These are phyloP conservation scores for Penicillium coffeae DNA, from an alignment of 495 filamentous ascomycete genomes.

Conservation along the genomic window DNA sequence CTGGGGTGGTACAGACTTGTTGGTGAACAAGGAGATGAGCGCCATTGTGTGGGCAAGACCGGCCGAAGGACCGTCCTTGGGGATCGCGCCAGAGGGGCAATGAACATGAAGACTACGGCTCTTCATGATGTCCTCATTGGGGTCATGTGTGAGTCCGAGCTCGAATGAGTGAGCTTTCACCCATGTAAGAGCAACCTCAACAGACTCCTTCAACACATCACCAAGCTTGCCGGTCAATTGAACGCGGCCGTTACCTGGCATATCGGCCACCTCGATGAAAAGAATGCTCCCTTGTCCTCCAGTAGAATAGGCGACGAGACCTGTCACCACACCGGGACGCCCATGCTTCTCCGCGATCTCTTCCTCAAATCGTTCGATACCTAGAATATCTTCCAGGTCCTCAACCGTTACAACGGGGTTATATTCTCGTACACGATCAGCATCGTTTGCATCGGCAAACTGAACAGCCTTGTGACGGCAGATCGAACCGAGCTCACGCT, in stretches of 20 bases:
- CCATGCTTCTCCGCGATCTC: constrained; percentile 88
- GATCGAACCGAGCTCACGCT: constrained; percentile 91
- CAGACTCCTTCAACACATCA: constrained; percentile 94
- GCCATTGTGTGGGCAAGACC: constrained; percentile 93
- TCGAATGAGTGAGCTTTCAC: constrained; percentile 95
- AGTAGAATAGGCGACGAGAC: constrained; percentile 91
- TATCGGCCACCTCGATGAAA: constrained; percentile 97
- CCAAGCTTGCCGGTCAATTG: constrained; percentile 99
- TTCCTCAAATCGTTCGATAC: constrained; percentile 91
- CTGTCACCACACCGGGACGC: constrained; percentile 92
- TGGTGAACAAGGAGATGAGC: constrained; percentile 85
- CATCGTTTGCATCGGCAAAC: constrained; percentile 83
- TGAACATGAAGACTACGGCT: constrained; percentile 93
- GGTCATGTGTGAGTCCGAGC: constrained; percentile 75
- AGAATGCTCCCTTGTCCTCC: constrained; percentile 94
- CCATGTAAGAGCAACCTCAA: constrained; percentile 94
- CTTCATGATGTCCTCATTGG: constrained; percentile 92
- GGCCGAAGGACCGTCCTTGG: constrained; percentile 87
- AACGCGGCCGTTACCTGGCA: constrained; percentile 89
- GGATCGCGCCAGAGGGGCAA: constrained; percentile 90
- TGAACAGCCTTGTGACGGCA: constrained; percentile 94
- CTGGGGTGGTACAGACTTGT: constrained; percentile 82
- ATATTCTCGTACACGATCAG: constrained; percentile 64
- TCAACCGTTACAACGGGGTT: constrained; percentile 66
- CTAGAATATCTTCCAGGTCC: constrained; percentile 86